These are phyloP conservation scores for Penicillium canescens DNA, from an alignment of 495 filamentous ascomycete species.

Conservation along the genomic window DNA sequence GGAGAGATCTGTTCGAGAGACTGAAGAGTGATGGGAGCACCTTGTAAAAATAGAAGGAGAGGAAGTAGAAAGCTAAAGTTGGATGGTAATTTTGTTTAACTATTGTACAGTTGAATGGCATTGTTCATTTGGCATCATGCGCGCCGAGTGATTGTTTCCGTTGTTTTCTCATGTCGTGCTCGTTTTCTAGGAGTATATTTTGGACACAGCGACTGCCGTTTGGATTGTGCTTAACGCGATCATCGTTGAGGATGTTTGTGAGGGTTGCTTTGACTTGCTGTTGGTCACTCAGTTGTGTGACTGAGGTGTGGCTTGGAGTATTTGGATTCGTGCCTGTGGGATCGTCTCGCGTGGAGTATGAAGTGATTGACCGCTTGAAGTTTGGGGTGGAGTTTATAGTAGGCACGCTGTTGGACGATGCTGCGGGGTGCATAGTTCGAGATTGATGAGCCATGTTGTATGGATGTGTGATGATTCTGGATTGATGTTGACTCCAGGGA, in stretches of 20 bases:
- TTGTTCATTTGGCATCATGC: neutral
- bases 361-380: neutral
- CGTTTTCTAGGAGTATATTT: neutral
- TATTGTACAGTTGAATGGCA: neutral
- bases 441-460: neutral
- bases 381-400: neutral
- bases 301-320: too few relatives aligned
- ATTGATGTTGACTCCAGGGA: neutral
- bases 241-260: slow-evolving; percentile 10
- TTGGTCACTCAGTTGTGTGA: neutral
- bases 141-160: slow-evolving; percentile 2
- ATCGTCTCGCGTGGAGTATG: neutral
- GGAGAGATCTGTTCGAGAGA: slow-evolving; percentile 1
- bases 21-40: neutral
- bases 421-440: neutral
- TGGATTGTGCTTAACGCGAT: slow-evolving; percentile 5
- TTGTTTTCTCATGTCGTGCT: slow-evolving; percentile 2
- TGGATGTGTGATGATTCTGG: neutral
- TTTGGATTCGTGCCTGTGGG: too few relatives aligned
- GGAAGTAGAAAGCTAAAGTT: neutral
- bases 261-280: slow-evolving; percentile 8
- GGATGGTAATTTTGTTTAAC: neutral
- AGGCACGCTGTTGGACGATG: neutral
- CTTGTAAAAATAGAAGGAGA: neutral
- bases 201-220: slow-evolving; percentile 4